Percentiles rank a stretch among this genome's conserved stretches.
Conservation (phyloP, 2,329 filamentous ascomycete species). For the Colletotrichum sp. region DNA sequence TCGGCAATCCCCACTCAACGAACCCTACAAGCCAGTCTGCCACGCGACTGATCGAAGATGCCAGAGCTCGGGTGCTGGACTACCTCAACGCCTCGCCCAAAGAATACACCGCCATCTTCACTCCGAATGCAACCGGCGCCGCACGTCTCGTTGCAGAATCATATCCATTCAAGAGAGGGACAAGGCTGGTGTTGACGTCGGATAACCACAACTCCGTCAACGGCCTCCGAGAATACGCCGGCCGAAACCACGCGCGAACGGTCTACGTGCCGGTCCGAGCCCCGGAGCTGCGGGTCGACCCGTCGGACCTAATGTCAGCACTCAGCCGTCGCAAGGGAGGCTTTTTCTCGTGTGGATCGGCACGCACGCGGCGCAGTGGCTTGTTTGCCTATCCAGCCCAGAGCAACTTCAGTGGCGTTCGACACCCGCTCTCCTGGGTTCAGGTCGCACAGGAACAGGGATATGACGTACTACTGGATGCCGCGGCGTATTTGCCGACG, state of each 20-base stretch:
- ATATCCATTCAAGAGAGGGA: conserved; percentile 34
- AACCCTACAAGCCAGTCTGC: conserved; percentile 40
- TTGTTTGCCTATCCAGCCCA: conserved; percentile 52
- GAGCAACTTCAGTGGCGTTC: conserved; percentile 49
- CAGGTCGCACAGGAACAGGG: conserved; percentile 36
- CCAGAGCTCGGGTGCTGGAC: conserved; percentile 34
- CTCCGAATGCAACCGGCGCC: conserved; percentile 42
- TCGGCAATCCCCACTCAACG: conserved; percentile 45
- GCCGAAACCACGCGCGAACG: conserved; percentile 25
- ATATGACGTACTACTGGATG: conserved; percentile 45
- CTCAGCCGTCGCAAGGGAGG: conserved; percentile 21
- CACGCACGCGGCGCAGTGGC: conserved; percentile 22
- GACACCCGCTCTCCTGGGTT: conserved; percentile 43
- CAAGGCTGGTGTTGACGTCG: conserved; percentile 36
- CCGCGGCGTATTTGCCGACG: conserved; percentile 44
- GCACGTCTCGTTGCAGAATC: conserved; percentile 43
- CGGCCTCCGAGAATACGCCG: conserved; percentile 41
- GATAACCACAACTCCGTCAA: conserved; percentile 50
- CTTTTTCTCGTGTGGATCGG: neutral
- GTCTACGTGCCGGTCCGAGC: conserved; percentile 33
- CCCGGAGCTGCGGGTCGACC: conserved; percentile 33
- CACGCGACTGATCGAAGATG: conserved; percentile 34
- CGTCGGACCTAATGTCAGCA: conserved; percentile 25
- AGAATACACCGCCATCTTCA: conserved; percentile 47
- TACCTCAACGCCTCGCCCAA: conserved; percentile 37